A percentile compares a stretch with the other conserved stretches of the same genome.
Conservation (phyloP, 1,284 basidiomycete species). For the Sporisorium scitamineum region DNA sequence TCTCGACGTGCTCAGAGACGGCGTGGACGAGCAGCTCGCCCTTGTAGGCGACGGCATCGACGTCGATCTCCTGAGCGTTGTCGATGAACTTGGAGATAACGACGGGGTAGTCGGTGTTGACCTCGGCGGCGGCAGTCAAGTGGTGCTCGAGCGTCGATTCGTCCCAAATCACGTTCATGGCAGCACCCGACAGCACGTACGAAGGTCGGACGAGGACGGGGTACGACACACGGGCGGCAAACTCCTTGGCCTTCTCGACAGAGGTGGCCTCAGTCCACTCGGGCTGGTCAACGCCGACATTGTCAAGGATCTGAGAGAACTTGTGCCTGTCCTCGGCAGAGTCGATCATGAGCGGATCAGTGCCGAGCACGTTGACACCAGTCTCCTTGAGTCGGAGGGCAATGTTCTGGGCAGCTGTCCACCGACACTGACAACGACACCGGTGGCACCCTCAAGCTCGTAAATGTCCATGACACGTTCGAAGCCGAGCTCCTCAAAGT, state of each 20-base stretch:
- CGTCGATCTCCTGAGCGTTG: conserved; percentile 95
- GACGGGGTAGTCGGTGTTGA: conserved; percentile 96
- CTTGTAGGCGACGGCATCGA: conserved; percentile 95
- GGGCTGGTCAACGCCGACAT: conserved; percentile 95
- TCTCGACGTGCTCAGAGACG: conserved; percentile 98
- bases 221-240: conserved; percentile 82
- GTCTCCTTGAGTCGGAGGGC: conserved; percentile 91
- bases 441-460: conserved; percentile 90
- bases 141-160: conserved; percentile 89
- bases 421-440: conserved; percentile 95
- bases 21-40: conserved; percentile 95
- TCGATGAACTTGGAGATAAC: conserved; percentile 99
- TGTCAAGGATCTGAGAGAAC: conserved; percentile 95
- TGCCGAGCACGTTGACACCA: conserved; percentile 93
- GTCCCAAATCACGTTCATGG: conserved; percentile 99
- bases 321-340: conserved; percentile 99
- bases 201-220: conserved; percentile 71
- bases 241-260: conserved; percentile 89
- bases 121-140: conserved; percentile 91
- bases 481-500: conserved; percentile 98
- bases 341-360: conserved; percentile 94
- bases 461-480: conserved; percentile 99
- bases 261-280: conserved; percentile 93
- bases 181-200: conserved; percentile 97
- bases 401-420: conserved; percentile 90